Evolutionary conservation across 495 filamentous ascomycete species (phyloP).

Genomic region (Talaromyces liani): DNA sequence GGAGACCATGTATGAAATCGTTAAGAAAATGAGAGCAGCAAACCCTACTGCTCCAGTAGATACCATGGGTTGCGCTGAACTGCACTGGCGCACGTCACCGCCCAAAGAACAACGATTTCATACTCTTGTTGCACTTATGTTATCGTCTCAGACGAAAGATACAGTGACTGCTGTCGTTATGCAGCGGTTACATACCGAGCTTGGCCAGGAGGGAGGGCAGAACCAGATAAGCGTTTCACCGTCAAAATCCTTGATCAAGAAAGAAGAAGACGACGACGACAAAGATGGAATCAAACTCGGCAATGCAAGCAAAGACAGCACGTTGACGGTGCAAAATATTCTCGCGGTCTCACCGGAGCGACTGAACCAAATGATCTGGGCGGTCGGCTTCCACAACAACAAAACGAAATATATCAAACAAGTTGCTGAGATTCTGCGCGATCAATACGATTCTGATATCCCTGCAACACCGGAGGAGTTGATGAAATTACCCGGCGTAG

Average conservation of each 20-base stretch:
- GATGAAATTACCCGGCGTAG: conserved; percentile 79
- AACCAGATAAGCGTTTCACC: conserved; percentile 8
- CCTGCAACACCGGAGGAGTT: conserved; percentile 73
- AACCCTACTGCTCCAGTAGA: conserved; percentile 82
- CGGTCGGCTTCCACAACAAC: conserved; percentile 93
- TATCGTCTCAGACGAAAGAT: conserved; percentile 95
- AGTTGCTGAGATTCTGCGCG: conserved; percentile 62
- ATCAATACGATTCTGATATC: conserved; percentile 68
- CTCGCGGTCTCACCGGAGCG: conserved; percentile 59
- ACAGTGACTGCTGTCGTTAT: conserved; percentile 86
- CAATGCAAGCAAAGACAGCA: conserved; percentile 37
- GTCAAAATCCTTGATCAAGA: conserved; percentile 15
- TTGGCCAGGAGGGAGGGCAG: conserved; percentile 37
- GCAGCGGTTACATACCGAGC: conserved; percentile 64
- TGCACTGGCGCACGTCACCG: conserved; percentile 41
- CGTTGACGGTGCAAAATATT: conserved; percentile 71
- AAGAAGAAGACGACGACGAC: conserved; percentile 13
- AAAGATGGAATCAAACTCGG: conserved; percentile 7
- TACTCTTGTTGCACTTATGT: conserved; percentile 87
- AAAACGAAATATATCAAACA: conserved; percentile 88
- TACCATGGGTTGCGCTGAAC: conserved; percentile 91
- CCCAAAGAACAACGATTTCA: conserved; percentile 71
- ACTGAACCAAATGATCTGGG: conserved; percentile 73
- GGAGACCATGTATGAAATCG: conserved; percentile 72
- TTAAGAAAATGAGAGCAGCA: conserved; percentile 68